phyloP scores from a whole-genome alignment of 257 asterid species.

The Fraxinus quadrangulata region DNA sequence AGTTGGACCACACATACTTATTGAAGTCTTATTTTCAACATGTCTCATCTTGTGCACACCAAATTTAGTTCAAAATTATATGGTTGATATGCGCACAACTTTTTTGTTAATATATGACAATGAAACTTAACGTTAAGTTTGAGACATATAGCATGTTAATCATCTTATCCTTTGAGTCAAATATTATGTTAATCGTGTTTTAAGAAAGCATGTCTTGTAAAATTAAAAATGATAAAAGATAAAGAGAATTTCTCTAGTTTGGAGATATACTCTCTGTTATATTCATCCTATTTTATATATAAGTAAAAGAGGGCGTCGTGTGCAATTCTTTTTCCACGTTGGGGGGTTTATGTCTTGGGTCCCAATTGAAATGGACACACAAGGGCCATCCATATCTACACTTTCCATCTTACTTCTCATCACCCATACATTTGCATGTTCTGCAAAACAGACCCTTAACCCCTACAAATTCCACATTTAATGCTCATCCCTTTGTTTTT shows the following conservation, averaged over 20 bases:
- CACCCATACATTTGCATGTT: constrained; percentile 71
- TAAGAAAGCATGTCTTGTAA: neutral
- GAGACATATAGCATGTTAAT: neutral
- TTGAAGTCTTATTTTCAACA: neutral
- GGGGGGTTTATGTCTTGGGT: constrained; percentile 31
- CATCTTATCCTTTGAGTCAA: neutral
- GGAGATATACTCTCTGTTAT: neutral
- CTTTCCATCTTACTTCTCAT: constrained; percentile 36
- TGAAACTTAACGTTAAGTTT: neutral
- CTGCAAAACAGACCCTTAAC: constrained; percentile 30
- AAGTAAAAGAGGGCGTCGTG: neutral
- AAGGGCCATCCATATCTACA: constrained; percentile 56
- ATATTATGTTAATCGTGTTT: too few species aligned
- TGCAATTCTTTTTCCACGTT: neutral
- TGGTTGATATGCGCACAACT: neutral
- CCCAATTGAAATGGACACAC: constrained; percentile 48
- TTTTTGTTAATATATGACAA: neutral
- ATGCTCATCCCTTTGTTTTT: constrained; percentile 34
- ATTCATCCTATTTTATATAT: neutral
- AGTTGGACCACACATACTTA: neutral
- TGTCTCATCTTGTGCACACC: neutral
- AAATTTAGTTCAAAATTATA: neutral
- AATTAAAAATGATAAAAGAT: neutral
- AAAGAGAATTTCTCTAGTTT: neutral
- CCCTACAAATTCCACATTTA: constrained; percentile 46